phyloP scores from a whole-genome alignment of 2,329 filamentous ascomycete species.

The Scedosporium apiospermum region DNA sequence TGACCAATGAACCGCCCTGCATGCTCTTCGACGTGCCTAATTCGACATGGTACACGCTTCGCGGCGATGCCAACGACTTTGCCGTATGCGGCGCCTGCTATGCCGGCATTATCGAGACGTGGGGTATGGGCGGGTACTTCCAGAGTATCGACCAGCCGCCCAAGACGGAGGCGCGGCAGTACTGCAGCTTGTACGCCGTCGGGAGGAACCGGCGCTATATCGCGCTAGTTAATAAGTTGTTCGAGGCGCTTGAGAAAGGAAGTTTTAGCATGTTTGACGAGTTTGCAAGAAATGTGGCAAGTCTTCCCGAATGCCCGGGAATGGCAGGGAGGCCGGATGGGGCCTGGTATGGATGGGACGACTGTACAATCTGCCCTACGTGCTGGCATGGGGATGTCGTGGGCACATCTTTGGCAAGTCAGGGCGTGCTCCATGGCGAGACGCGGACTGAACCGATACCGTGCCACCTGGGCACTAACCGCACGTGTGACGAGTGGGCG shows the following conservation, averaged over 20 bases:
- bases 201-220: background rate
- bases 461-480: background rate
- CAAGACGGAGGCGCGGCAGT: background rate
- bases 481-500: background rate
- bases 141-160: background rate
- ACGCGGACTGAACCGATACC: background rate
- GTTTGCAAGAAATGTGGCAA: background rate
- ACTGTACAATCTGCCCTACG: background rate
- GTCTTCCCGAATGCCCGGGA: background rate
- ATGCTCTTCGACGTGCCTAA: background rate
- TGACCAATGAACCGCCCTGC: background rate
- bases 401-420: background rate
- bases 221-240: background rate
- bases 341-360: background rate
- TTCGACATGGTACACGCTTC: background rate
- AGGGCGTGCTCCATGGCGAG: background rate
- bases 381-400: background rate
- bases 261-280: background rate
- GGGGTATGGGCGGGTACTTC: background rate
- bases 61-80: background rate
- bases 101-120: background rate
- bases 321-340: background rate
- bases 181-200: background rate
- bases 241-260: background rate
- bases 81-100: background rate